Evolutionary conservation across 2,329 filamentous ascomycete species (phyloP).

Genomic region (Hymenoscyphus fructigenus): DNA sequence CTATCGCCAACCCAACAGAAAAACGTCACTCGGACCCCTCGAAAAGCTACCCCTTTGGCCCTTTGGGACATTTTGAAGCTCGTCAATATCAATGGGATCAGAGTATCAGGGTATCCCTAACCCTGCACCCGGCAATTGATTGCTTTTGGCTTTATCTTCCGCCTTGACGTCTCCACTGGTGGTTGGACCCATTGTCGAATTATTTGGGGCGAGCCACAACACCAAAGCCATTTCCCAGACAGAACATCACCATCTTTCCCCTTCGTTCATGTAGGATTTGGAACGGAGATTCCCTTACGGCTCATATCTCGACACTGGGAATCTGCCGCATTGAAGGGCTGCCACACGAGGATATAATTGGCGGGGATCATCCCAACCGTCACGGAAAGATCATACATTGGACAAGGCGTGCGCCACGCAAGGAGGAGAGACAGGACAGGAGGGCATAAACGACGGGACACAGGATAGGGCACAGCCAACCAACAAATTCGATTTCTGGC

Average conservation of each 20-base stretch:
- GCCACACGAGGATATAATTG: background rate
- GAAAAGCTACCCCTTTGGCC: background rate
- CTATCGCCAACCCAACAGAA: background rate
- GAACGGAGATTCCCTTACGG: background rate
- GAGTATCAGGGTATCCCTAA: background rate
- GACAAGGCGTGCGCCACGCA: background rate
- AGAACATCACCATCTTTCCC: background rate
- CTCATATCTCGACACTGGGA: background rate
- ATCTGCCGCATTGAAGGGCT: background rate
- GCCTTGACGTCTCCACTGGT: constrained; percentile 1
- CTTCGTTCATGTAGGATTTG: background rate
- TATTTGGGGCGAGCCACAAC: background rate
- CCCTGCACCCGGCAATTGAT: background rate
- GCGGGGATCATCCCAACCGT: constrained; percentile 1
- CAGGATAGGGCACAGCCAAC: background rate
- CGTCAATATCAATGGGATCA: background rate
- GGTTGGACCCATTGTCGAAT: background rate
- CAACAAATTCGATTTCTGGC: background rate
- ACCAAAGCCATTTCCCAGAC: background rate
- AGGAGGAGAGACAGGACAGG: background rate
- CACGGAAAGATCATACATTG: background rate
- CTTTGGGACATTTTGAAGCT: background rate
- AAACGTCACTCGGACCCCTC: background rate
- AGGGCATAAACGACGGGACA: background rate
- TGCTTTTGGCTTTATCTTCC: background rate